A percentile compares a stretch with the other conserved stretches of the same genome.
Conservation (phyloP, 768 basidiomycete genomes). For the Naganishia onofrii region DNA sequence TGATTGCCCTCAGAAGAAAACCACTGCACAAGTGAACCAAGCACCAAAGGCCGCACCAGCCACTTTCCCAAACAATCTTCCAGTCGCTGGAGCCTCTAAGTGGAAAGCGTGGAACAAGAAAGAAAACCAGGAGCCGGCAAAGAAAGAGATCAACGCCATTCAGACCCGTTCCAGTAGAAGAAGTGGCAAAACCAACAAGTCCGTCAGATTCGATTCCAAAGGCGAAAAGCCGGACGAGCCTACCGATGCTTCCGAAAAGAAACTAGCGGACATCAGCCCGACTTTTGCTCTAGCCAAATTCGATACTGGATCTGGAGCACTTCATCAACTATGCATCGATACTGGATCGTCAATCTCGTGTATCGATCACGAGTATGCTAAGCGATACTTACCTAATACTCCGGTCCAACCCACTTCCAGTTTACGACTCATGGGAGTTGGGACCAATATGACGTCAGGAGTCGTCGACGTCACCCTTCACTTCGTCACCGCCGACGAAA, state of each 20-base stretch:
- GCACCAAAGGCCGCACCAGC: neutral
- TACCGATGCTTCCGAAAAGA: neutral
- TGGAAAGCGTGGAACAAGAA: conserved; percentile 1
- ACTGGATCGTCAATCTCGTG: conserved; percentile 24
- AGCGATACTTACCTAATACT: neutral
- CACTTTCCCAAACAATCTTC: neutral
- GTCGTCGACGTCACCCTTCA: neutral
- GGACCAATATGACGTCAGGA: conserved; percentile 5
- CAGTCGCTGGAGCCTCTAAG: neutral
- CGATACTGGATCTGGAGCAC: neutral
- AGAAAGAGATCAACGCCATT: neutral
- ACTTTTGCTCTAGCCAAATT: neutral
- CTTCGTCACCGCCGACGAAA: neutral
- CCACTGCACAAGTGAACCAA: neutral
- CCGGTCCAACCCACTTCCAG: neutral
- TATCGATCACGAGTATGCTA: conserved; percentile 21
- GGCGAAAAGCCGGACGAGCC: neutral
- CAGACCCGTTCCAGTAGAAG: neutral
- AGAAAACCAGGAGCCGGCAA: neutral
- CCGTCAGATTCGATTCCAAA: neutral
- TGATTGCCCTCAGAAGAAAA: conserved; percentile 1
- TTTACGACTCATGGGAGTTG: conserved; percentile 16
- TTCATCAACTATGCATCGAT: conserved; percentile 24
- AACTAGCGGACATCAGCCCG: neutral
- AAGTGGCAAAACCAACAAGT: neutral